Percentiles rank a stretch among this genome's conserved stretches.
Conservation (phyloP, 1,284 basidiomycete species). For the Melampsora larici-populina region DNA sequence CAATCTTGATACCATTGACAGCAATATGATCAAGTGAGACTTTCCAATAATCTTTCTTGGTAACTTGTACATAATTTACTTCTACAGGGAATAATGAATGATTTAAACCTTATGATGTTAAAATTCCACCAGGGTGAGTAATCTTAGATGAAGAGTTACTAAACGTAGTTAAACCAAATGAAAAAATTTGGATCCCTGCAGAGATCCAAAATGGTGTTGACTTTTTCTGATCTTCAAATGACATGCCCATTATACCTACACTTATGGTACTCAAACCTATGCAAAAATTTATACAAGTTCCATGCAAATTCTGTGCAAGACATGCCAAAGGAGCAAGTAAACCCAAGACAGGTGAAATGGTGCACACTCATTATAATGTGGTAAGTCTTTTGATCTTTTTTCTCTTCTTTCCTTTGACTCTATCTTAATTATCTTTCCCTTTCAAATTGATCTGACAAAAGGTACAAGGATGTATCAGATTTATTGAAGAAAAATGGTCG, state of each 20-base stretch:
- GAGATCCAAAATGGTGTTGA: neutral
- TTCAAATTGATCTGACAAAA: too few species aligned
- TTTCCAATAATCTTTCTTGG: slow-evolving; percentile 19
- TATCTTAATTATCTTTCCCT: too few species aligned
- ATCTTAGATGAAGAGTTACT: neutral
- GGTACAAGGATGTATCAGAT: too few species aligned
- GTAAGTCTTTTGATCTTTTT: too few species aligned
- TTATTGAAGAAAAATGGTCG: too few species aligned
- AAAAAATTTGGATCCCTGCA: neutral
- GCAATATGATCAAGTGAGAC: slow-evolving; percentile 20
- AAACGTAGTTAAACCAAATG: neutral
- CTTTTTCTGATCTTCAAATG: neutral
- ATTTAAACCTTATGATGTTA: neutral
- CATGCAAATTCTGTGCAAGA: too few species aligned
- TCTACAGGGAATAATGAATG: slow-evolving; percentile 9
- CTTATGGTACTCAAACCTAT: too few species aligned
- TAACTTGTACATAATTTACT: slow-evolving; percentile 20
- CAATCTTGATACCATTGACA: slow-evolving; percentile 10
- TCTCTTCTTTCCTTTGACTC: too few species aligned
- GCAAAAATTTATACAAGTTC: too few species aligned
- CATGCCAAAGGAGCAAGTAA: too few species aligned
- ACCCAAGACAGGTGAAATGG: too few species aligned
- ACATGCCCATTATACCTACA: slow-evolving; percentile 3
- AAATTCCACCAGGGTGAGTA: neutral
- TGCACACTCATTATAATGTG: too few species aligned